These are phyloP conservation scores for Trichoderma sp. DNA, from an alignment of 2,329 filamentous ascomycete genomes.

Conservation along the genomic window DNA sequence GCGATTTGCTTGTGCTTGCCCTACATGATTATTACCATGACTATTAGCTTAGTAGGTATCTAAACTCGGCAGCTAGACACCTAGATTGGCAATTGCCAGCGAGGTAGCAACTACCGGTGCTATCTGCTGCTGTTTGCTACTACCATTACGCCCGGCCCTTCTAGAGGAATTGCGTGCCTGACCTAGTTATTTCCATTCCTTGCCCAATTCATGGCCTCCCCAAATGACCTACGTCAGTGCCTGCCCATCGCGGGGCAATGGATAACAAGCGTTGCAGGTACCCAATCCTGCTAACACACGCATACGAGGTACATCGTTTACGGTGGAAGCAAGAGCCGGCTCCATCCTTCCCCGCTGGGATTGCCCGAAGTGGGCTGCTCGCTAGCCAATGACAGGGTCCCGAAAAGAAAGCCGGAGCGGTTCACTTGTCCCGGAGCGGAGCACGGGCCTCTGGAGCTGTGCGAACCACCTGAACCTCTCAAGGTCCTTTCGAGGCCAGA, in stretches of 20 bases:
- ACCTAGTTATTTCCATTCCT: neutral
- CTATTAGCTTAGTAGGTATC: too few relatives aligned
- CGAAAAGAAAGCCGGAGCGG: constrained; percentile 16
- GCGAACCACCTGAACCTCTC: neutral
- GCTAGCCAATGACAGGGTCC: neutral
- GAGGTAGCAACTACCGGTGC: neutral
- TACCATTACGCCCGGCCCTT: neutral
- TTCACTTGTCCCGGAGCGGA: neutral
- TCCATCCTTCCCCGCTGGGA: neutral
- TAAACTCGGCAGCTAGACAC: neutral
- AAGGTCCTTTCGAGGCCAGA: neutral
- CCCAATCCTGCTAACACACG: neutral
- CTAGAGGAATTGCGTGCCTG: neutral
- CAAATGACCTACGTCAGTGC: constrained; percentile 7
- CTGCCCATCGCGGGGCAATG: neutral
- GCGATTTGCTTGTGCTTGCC: neutral
- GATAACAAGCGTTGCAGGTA: neutral
- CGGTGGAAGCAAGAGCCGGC: constrained; percentile 1
- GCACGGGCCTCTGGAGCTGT: neutral
- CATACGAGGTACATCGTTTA: neutral
- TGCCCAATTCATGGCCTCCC: neutral
- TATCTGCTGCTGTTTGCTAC: neutral
- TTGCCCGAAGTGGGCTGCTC: neutral
- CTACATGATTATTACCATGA: neutral
- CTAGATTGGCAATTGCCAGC: neutral